Conservation (phyloP, 2,329 filamentous ascomycete genomes). For the Epichloe coenophiala region DNA sequence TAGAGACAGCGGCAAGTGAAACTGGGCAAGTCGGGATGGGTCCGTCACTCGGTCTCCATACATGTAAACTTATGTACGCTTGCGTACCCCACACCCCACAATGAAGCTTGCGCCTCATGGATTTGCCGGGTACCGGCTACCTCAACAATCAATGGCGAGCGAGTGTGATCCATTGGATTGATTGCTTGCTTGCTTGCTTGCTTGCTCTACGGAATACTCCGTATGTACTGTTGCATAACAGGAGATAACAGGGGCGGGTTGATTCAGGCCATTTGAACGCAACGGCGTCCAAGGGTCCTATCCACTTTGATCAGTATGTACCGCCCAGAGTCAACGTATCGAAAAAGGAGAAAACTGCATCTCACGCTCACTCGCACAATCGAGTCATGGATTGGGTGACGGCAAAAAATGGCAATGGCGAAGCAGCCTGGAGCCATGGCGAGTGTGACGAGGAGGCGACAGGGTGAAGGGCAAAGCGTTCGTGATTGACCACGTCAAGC, state of each 20-base stretch:
- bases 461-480: background rate
- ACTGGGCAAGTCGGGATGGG: too few species aligned
- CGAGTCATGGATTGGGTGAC: too few species aligned
- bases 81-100: conserved; percentile 14
- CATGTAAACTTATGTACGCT: conserved; percentile 1
- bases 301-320: background rate
- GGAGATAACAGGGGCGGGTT: too few species aligned
- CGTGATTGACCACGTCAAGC: background rate
- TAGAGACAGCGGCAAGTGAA: too few species aligned
- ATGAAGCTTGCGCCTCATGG: conserved; percentile 5
- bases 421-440: background rate
- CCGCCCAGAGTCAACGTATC: background rate
- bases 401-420: background rate
- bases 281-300: background rate
- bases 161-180: too few species aligned
- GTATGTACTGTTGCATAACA: too few species aligned
- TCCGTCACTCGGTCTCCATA: background rate
- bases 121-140: conserved; percentile 7
- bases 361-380: too few species aligned
- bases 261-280: background rate
- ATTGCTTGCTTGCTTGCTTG: too few species aligned
- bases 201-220: too few species aligned
- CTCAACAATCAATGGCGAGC: background rate
- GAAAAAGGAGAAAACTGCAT: too few species aligned
- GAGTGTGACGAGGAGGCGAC: too few species aligned